Percentiles rank a stretch among this genome's conserved stretches.
These are phyloP conservation scores for Suhomyces terraborum DNA, from an alignment of 1,139 yeast genomes.

Conservation along the genomic window DNA sequence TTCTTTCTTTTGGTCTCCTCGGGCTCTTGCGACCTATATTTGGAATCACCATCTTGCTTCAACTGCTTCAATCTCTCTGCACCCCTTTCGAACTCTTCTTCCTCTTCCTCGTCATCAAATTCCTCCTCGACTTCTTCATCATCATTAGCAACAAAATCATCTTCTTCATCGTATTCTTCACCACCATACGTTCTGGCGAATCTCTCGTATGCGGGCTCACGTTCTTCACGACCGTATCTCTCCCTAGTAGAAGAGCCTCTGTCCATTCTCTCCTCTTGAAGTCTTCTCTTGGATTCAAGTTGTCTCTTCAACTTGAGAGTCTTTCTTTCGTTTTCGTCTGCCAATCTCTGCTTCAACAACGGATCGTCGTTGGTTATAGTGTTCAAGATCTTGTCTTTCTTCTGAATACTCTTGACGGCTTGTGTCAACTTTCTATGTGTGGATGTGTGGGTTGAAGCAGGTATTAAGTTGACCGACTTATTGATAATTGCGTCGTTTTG, in stretches of 20 bases:
- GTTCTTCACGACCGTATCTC: slow-evolving; percentile 22
- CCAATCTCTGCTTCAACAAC: slow-evolving; percentile 74
- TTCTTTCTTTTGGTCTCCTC: slow-evolving; percentile 43
- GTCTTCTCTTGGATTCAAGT: slow-evolving; percentile 54
- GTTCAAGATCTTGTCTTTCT: slow-evolving; percentile 55
- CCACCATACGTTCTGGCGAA: slow-evolving; percentile 46
- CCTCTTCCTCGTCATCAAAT: slow-evolving; percentile 59
- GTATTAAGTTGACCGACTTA: slow-evolving; percentile 73
- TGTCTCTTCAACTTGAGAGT: slow-evolving; percentile 69
- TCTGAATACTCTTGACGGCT: slow-evolving; percentile 71
- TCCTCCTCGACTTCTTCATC: slow-evolving; percentile 55
- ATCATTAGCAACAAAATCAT: slow-evolving; percentile 45
- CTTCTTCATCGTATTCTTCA: slow-evolving; percentile 49
- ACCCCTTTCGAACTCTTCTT: slow-evolving; percentile 58
- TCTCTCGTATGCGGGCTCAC: slow-evolving; percentile 44
- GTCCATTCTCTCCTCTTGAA: slow-evolving; percentile 47
- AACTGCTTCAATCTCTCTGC: slow-evolving; percentile 65
- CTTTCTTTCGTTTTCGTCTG: slow-evolving; percentile 79
- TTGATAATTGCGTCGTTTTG: slow-evolving; percentile 53
- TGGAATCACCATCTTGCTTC: slow-evolving; percentile 58
- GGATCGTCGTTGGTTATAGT: slow-evolving; percentile 88
- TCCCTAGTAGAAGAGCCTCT: slow-evolving; percentile 29
- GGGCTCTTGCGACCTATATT: slow-evolving; percentile 43
- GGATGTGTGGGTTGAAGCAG: slow-evolving; percentile 81
- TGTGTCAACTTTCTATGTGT: slow-evolving; percentile 80